Evolutionary conservation across 805 yeast genomes (phyloP), one percentile per base, ranked within the genome.

Genomic region (Suhomyces vadensis): DNA sequence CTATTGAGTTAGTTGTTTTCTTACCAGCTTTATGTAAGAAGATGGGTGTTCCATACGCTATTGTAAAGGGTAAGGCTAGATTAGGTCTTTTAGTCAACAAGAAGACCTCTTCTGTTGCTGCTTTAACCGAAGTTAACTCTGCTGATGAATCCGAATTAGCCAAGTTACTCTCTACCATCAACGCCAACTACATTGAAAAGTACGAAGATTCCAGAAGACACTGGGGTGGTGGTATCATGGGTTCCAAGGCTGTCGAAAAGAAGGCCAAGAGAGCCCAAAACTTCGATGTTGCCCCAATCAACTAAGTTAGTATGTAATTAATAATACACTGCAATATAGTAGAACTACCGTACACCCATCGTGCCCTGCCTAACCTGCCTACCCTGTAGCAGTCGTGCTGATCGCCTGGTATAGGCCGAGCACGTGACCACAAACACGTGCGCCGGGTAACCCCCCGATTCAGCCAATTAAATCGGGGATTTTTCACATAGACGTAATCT

Each of bases 171-270:
- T 85, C 97, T 48, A 85, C 98, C 66, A 82, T 92, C 74, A 83
- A 89, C 78, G 85, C 95, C 60, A 90, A 89, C 94, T 92, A 85
- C 77, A 73, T 75, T 63, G 96, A 87, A 71, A 88, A 89, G 78
- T 88, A 85, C 86, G 97, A 92, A 69, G 97, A 94, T 63, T 68
- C 81, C 71, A 92, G 95, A 83, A 90, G 88, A 79, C 96, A 89
- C 85, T 92, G 99, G 99, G 98, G 98, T 82, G 99, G 99, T 82
- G 99, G 99, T 82, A 70, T 89, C 75, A 79, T 94, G 82, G 97
- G 98, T 75, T 78, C 86, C 63, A 94, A 92, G 82, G 89, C 97
- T 67, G 81, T 80, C 66, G 94, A 83, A 68, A 88, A 85, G 80
- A 69, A 73, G 55, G 91, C 81, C 63, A 88, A 87, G 84, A 83